Conservation (phyloP, 2,329 filamentous ascomycete genomes). For the Fusarium sambucinum region DNA sequence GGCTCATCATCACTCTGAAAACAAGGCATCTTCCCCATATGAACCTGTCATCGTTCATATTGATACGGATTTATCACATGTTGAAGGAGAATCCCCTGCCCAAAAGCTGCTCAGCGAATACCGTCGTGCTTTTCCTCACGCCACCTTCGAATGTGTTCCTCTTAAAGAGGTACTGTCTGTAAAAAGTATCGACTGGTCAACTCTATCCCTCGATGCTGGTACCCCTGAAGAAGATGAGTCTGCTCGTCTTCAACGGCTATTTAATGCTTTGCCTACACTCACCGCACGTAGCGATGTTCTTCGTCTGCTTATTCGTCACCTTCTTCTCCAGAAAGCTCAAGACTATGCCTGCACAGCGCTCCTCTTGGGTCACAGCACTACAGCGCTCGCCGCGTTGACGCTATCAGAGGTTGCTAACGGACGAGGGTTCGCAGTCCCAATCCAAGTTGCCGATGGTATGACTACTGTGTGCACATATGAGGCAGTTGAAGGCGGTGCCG, state of each 20-base stretch:
- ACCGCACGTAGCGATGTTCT: slow-evolving; percentile 82
- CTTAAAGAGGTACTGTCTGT: slow-evolving; percentile 72
- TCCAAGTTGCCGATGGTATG: slow-evolving; percentile 81
- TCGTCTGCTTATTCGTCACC: slow-evolving; percentile 75
- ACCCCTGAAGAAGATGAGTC: slow-evolving; percentile 46
- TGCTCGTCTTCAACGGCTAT: slow-evolving; percentile 64
- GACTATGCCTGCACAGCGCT: slow-evolving; percentile 74
- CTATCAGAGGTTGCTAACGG: slow-evolving; percentile 92
- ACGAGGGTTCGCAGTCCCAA: slow-evolving; percentile 84
- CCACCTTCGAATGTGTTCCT: slow-evolving; percentile 71
- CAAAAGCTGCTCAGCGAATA: slow-evolving; percentile 64
- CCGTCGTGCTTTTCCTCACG: slow-evolving; percentile 71
- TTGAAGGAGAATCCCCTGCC: slow-evolving; percentile 50
- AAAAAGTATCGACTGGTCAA: slow-evolving; percentile 65
- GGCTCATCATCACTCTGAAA: slow-evolving; percentile 72
- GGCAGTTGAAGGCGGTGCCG: slow-evolving; percentile 33
- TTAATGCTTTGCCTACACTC: slow-evolving; percentile 74
- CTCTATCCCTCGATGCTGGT: slow-evolving; percentile 53
- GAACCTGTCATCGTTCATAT: slow-evolving; percentile 72
- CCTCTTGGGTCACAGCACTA: slow-evolving; percentile 88
- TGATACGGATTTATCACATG: slow-evolving; percentile 56
- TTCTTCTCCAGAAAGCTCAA: slow-evolving; percentile 76
- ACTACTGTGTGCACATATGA: slow-evolving; percentile 53
- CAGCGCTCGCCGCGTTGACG: slow-evolving; percentile 85
- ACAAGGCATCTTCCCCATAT: slow-evolving; percentile 74